Evolutionary conservation across 352 stramenopile genomes (phyloP).

Genomic region (Phytophthora chlamydospora): DNA sequence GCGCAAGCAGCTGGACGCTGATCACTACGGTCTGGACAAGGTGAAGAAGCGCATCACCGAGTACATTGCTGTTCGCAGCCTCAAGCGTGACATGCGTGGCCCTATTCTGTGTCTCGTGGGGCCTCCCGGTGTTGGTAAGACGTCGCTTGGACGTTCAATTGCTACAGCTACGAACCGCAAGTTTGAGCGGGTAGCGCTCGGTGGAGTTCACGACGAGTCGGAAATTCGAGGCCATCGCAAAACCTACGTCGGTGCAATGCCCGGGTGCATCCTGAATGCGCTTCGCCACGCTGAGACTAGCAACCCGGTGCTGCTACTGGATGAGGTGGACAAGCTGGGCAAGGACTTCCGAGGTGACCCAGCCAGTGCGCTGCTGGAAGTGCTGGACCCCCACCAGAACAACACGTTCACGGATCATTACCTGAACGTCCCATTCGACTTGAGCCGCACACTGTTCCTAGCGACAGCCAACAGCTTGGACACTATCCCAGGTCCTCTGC

Average conservation of each 20-base stretch:
- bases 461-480: constrained; percentile 87
- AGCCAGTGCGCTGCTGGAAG: constrained; percentile 77
- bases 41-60: constrained; percentile 89
- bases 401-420: constrained; percentile 89
- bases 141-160: constrained; percentile 83
- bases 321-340: constrained; percentile 90
- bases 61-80: constrained; percentile 84
- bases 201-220: constrained; percentile 82
- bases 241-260: constrained; percentile 90
- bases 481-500: constrained; percentile 74
- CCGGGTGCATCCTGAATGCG: constrained; percentile 81
- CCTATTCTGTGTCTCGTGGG: constrained; percentile 90
- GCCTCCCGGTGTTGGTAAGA: constrained; percentile 87
- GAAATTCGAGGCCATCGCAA: constrained; percentile 88
- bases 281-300: constrained; percentile 75
- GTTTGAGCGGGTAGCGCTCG: constrained; percentile 78
- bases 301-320: constrained; percentile 82
- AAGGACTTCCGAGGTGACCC: constrained; percentile 76
- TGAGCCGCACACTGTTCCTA: constrained; percentile 86
- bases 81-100: constrained; percentile 85
- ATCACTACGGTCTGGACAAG: constrained; percentile 85
- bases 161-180: constrained; percentile 74
- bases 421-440: constrained; percentile 86
- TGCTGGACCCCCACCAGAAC: constrained; percentile 89
- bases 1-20: constrained; percentile 69